Evolutionary conservation across 108 stramenopile species (phyloP).

Genomic region (Cyclotella baltica): DNA sequence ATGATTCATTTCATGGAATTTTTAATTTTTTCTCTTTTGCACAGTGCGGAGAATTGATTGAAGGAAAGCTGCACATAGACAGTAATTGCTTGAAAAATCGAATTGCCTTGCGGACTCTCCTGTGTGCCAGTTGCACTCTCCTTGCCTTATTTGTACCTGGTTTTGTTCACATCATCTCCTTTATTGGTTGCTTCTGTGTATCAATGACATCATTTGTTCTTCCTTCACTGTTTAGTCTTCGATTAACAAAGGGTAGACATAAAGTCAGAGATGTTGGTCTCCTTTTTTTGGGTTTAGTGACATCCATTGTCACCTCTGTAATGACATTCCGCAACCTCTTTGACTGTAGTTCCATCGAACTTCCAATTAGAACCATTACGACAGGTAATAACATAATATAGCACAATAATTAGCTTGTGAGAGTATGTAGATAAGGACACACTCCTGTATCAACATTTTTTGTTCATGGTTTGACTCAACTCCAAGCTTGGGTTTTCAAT

Average conservation of each 20-base stretch:
- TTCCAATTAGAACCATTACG: too few species aligned
- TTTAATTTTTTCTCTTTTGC: neutral
- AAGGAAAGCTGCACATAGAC: conserved; percentile 65
- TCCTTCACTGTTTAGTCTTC: conserved; percentile 66
- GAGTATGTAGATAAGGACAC: too few species aligned
- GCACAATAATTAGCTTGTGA: too few species aligned
- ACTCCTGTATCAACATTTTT: too few species aligned
- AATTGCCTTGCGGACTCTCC: conserved; percentile 51
- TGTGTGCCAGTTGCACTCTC: conserved; percentile 57
- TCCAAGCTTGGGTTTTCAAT: too few species aligned
- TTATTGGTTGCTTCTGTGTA: conserved; percentile 83
- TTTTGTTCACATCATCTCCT: conserved; percentile 74
- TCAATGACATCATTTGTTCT: conserved; percentile 72
- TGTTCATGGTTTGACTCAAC: too few species aligned
- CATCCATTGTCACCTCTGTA: conserved; percentile 22
- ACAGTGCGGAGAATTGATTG: conserved; percentile 74
- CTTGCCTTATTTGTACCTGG: conserved; percentile 64
- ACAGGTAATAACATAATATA: too few species aligned
- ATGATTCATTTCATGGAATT: too few species aligned
- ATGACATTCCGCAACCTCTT: conserved; percentile 24
- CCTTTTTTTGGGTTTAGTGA: conserved; percentile 18
- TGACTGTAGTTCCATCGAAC: too few species aligned
- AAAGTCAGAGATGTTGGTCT: conserved; percentile 12
- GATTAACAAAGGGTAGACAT: conserved; percentile 19
- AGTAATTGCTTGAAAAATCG: conserved; percentile 10